These are phyloP conservation scores for Salisapilia sapeloensis DNA, from an alignment of 352 stramenopile species.

Conservation along the genomic window DNA sequence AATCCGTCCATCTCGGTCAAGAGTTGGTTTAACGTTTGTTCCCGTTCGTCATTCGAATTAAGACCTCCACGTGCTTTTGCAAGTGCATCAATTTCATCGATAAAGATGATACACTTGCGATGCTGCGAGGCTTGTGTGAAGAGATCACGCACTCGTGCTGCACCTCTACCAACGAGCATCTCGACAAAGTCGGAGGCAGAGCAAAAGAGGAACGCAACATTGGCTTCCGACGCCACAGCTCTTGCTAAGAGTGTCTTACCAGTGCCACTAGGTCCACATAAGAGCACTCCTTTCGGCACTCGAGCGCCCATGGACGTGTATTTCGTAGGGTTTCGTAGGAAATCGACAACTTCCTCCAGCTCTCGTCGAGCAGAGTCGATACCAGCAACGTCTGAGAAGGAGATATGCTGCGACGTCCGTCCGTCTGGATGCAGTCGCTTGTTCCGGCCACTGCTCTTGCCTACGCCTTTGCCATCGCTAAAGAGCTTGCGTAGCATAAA, in stretches of 20 bases:
- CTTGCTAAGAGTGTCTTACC: conserved; percentile 91
- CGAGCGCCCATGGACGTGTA: conserved; percentile 89
- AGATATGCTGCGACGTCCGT: conserved; percentile 21
- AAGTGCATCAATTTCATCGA: conserved; percentile 94
- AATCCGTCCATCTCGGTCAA: conserved; percentile 83
- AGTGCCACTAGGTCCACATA: conserved; percentile 87
- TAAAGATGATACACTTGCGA: conserved; percentile 95
- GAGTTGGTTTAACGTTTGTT: conserved; percentile 92
- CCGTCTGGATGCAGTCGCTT: conserved; percentile 12
- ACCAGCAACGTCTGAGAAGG: conserved; percentile 88
- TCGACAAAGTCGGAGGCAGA: conserved; percentile 96
- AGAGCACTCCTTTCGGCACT: conserved; percentile 86
- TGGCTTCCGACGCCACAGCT: conserved; percentile 86
- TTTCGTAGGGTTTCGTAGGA: conserved; percentile 80
- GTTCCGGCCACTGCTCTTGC: conserved; percentile 51
- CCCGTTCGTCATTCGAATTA: conserved; percentile 89
- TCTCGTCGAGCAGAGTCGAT: conserved; percentile 90
- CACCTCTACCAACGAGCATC: conserved; percentile 91
- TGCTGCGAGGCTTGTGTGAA: conserved; percentile 90
- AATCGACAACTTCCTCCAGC: conserved; percentile 90
- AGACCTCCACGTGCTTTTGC: conserved; percentile 71
- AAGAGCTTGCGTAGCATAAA: conserved; percentile 64
- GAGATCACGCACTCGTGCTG: conserved; percentile 85
- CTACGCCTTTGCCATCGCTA: conserved; percentile 17
- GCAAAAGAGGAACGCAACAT: conserved; percentile 90